Percentiles rank a stretch among this genome's conserved stretches.
Conservation (phyloP, 345 rosid genomes). For the Eucalyptus caleyi region DNA sequence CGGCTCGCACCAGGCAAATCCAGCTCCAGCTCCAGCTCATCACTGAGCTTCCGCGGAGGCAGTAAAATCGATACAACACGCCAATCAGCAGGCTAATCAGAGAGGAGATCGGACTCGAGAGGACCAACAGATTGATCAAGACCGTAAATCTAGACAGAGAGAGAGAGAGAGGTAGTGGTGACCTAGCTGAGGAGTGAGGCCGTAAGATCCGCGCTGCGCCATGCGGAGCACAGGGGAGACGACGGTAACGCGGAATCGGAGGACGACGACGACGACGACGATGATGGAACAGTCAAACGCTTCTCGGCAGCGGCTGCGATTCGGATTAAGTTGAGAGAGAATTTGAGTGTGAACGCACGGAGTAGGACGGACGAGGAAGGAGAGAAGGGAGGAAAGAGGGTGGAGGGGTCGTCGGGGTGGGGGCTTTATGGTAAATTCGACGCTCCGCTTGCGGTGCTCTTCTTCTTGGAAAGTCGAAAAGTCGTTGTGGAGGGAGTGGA, state of each 20-base stretch:
- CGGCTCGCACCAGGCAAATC: neutral
- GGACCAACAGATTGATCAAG: neutral
- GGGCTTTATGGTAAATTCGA: neutral
- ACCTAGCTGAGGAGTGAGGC: slow-evolving; percentile 9
- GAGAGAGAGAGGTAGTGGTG: neutral
- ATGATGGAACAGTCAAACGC: neutral
- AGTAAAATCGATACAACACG: neutral
- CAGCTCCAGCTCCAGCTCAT: neutral
- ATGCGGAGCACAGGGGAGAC: neutral
- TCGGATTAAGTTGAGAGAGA: neutral
- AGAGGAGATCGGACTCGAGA: neutral
- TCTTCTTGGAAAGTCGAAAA: neutral
- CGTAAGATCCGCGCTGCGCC: slow-evolving; percentile 9
- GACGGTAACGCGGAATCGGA: neutral
- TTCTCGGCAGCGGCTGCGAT: neutral
- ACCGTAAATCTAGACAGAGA: neutral
- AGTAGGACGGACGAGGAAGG: neutral
- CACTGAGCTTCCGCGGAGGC: neutral
- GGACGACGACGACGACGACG: neutral
- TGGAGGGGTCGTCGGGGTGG: neutral
- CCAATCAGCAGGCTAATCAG: neutral
- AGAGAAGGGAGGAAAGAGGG: neutral
- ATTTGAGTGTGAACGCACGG: neutral
- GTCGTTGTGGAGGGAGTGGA: neutral
- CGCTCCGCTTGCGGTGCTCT: neutral